Evolutionary conservation across 148 eudicot genomes (phyloP).

Genomic region (Rhododendron vialii): DNA sequence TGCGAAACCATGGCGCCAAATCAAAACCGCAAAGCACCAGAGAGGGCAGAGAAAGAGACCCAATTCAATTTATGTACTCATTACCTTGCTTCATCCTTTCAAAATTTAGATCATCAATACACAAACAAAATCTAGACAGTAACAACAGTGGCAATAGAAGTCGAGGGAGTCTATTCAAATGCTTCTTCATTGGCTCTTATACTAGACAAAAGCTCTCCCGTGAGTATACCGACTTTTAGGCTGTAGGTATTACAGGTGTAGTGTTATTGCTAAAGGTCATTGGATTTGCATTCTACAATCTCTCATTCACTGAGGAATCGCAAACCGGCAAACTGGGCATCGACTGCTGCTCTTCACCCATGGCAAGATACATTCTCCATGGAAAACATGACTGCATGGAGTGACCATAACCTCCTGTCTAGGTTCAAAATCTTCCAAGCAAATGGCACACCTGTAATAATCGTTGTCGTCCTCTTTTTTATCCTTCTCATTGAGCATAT

Average conservation of each 20-base stretch:
- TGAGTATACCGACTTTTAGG: not conserved
- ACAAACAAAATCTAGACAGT: not conserved
- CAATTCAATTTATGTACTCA: not conserved
- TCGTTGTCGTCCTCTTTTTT: constrained; percentile 27
- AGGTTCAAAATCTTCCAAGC: constrained; percentile 67
- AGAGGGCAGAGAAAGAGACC: not conserved
- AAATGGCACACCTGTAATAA: constrained; percentile 56
- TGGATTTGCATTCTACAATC: not conserved
- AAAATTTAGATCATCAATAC: not conserved
- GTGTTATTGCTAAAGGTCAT: not conserved
- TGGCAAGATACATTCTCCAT: constrained; percentile 73
- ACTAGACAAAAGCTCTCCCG: not conserved
- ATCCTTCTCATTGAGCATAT: not conserved
- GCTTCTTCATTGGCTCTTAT: not conserved
- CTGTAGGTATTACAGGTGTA: not conserved
- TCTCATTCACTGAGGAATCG: constrained; percentile 18
- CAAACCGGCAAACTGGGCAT: constrained; percentile 66
- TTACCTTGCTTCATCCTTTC: not conserved
- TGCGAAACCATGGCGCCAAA: too few relatives aligned
- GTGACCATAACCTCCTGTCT: constrained; percentile 51
- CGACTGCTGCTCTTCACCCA: constrained; percentile 61
- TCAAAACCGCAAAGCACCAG: not conserved
- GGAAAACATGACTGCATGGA: constrained; percentile 74
- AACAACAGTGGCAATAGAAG: not conserved
- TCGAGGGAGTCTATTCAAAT: not conserved